These are phyloP conservation scores for Chlamydomonas sp. DNA, from an alignment of 139 green algal species.

Conservation along the genomic window DNA sequence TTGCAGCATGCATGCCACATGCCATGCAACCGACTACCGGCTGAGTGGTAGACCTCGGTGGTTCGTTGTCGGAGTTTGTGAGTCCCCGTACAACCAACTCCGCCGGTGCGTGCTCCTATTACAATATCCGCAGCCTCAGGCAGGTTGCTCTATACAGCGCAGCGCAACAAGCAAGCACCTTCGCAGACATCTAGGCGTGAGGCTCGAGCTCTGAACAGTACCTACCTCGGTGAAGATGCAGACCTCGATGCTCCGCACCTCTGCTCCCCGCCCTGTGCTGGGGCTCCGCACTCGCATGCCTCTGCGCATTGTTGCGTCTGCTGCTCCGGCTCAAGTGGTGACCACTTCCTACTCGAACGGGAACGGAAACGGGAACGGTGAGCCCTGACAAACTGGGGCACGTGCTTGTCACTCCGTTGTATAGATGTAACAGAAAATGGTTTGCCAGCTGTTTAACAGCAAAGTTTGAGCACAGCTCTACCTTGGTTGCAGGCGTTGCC, in stretches of 20 bases:
- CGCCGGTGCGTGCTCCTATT: too few relatives aligned
- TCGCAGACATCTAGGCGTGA: too few relatives aligned
- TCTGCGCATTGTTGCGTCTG: not conserved
- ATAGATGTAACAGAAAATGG: not conserved
- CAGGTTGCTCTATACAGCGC: too few relatives aligned
- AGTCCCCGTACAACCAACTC: too few relatives aligned
- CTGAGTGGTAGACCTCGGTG: too few relatives aligned
- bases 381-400: not conserved
- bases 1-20: too few relatives aligned
- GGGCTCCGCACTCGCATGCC: not conserved
- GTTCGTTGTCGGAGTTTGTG: too few relatives aligned
- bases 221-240: constrained; percentile 2
- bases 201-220: too few relatives aligned
- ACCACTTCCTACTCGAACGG: constrained; percentile 4
- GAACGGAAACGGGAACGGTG: constrained; percentile 33
- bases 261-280: not conserved
- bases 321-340: not conserved
- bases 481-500: not conserved
- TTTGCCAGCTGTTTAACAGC: not conserved
- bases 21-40: too few relatives aligned
- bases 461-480: not conserved
- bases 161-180: too few relatives aligned
- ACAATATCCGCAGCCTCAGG: too few relatives aligned
- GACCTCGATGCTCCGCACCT: not conserved
- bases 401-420: not conserved